A percentile compares a stretch with the other conserved stretches of the same genome.
phyloP scores from a whole-genome alignment of 78 protist species.

The Polysphondylium violaceum region DNA sequence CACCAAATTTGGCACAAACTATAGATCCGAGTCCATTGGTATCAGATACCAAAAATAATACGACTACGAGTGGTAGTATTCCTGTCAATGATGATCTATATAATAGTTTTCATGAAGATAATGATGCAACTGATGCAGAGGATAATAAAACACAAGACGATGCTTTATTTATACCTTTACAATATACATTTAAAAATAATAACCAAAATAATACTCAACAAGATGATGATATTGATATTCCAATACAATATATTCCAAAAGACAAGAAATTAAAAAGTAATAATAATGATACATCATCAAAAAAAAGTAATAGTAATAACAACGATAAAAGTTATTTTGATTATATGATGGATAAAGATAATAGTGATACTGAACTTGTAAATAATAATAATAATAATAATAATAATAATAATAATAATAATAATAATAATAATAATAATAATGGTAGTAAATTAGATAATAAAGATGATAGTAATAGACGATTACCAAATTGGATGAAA shows the following conservation, averaged over 20 bases:
- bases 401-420: neutral
- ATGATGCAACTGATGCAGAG: neutral
- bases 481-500: slow-evolving; percentile 33
- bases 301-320: too few species aligned
- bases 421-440: neutral
- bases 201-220: neutral
- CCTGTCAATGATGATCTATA: neutral
- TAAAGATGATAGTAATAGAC: neutral
- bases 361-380: neutral
- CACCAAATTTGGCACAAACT: too few species aligned
- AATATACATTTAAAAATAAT: neutral
- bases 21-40: too few species aligned
- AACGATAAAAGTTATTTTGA: too few species aligned
- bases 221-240: neutral
- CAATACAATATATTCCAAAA: too few species aligned
- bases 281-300: too few species aligned
- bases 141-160: slow-evolving; percentile 1
- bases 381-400: neutral
- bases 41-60: too few species aligned
- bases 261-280: too few species aligned
- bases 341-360: too few species aligned
- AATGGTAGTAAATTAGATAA: neutral
- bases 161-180: neutral
- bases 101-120: neutral
- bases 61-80: too few species aligned